Conservation (phyloP, 768 basidiomycete genomes). For the Cyclocybe aegerita region DNA sequence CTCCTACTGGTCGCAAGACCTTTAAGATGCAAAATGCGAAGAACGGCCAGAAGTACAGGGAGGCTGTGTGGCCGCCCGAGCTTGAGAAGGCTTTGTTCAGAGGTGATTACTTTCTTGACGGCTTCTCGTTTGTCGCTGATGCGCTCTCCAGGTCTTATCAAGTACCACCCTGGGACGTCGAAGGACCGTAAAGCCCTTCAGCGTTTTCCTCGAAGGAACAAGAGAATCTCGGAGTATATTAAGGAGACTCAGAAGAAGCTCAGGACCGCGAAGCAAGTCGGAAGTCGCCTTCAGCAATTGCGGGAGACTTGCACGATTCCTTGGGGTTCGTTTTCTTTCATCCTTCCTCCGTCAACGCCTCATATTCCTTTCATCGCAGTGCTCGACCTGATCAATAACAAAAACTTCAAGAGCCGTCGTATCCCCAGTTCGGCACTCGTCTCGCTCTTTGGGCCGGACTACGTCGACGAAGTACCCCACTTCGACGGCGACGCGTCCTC, state of each 20-base stretch:
- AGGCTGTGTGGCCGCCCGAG: constrained; percentile 56
- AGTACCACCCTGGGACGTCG: constrained; percentile 52
- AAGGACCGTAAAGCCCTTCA: constrained; percentile 52
- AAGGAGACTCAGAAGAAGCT: constrained; percentile 51
- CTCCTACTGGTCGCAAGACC: constrained; percentile 52
- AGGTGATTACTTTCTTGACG: constrained; percentile 35
- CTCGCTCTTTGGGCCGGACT: neutral
- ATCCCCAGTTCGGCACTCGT: neutral
- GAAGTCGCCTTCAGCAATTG: constrained; percentile 67
- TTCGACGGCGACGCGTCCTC: neutral
- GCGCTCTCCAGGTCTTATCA: constrained; percentile 44
- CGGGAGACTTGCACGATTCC: constrained; percentile 60
- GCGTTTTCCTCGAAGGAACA: constrained; percentile 67
- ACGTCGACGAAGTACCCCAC: neutral
- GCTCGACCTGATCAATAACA: neutral
- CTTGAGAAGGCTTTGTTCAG: constrained; percentile 57
- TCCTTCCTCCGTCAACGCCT: neutral
- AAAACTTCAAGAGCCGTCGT: neutral
- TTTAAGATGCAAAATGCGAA: constrained; percentile 56
- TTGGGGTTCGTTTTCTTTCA: constrained; percentile 35
- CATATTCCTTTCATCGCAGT: neutral
- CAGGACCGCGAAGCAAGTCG: constrained; percentile 72
- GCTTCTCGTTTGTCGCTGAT: constrained; percentile 3
- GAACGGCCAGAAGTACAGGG: constrained; percentile 20
- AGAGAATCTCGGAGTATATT: constrained; percentile 65